Conservation (phyloP, 2,329 filamentous ascomycete species). For the Malbranchea zuffiana region DNA sequence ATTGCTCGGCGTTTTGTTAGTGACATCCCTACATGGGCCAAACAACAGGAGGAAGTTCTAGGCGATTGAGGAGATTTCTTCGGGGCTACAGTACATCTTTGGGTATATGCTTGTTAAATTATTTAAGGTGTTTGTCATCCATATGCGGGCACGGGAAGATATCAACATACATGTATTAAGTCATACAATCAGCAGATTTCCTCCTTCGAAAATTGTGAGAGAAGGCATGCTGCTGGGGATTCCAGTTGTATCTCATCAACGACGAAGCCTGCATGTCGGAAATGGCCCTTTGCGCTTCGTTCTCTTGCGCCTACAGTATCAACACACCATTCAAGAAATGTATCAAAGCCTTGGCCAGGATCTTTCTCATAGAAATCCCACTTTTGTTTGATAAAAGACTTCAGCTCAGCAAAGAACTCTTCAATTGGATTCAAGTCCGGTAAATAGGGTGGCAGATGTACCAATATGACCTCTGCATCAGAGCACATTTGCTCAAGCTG, state of each 20-base stretch:
- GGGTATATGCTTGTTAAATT: too few relatives aligned
- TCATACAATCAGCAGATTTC: too few relatives aligned
- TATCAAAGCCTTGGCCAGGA: constrained; percentile 18
- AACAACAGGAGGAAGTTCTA: too few relatives aligned
- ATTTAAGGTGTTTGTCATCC: too few relatives aligned
- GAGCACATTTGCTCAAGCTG: constrained; percentile 11
- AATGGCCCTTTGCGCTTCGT: constrained; percentile 17
- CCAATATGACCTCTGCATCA: constrained; percentile 12
- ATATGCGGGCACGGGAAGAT: too few relatives aligned
- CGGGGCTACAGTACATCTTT: too few relatives aligned
- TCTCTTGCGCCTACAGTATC: constrained; percentile 18
- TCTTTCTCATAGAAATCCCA: constrained; percentile 18
- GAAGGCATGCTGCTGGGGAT: too few relatives aligned
- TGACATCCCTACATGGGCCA: constrained; percentile 21
- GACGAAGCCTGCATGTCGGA: constrained; percentile 17
- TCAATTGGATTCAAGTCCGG: constrained; percentile 26
- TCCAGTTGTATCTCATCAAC: constrained; percentile 8
- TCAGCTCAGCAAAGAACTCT: constrained; percentile 29
- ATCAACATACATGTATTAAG: too few relatives aligned
- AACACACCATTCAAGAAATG: constrained; percentile 22
- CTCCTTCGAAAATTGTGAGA: too few relatives aligned
- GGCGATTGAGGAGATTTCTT: too few relatives aligned
- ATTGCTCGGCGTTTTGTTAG: constrained; percentile 22
- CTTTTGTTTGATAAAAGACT: constrained; percentile 25
- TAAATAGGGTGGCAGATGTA: constrained; percentile 5